These are phyloP conservation scores for Cordyceps farinosa DNA, from an alignment of 2,329 filamentous ascomycete species.

Conservation along the genomic window DNA sequence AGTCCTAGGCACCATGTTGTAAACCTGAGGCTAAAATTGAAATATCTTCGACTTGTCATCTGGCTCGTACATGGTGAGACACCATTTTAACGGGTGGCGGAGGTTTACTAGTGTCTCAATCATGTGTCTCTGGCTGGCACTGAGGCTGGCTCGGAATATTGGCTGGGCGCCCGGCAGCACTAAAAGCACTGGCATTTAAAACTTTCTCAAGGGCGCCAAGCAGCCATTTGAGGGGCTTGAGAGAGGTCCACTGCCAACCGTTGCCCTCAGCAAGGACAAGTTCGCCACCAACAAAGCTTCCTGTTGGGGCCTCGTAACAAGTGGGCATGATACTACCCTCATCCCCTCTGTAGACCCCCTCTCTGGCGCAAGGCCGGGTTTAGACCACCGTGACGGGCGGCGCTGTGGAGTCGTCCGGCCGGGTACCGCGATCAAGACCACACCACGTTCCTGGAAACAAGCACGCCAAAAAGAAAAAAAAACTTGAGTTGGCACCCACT, in stretches of 20 bases:
- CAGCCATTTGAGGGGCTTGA: not conserved
- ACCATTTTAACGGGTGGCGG: conserved; percentile 6
- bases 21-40: not conserved
- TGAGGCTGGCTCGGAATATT: conserved; percentile 4
- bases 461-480: not conserved
- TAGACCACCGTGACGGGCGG: conserved; percentile 3
- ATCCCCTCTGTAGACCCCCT: conserved; percentile 14
- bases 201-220: not conserved
- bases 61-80: conserved; percentile 1
- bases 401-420: conserved; percentile 16
- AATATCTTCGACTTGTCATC: not conserved
- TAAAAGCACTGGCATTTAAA: conserved; percentile 17
- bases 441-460: not conserved
- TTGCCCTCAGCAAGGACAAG: not conserved
- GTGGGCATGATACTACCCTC: not conserved
- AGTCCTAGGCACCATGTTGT: not conserved
- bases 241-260: not conserved
- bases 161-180: conserved; percentile 4
- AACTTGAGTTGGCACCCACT: not conserved
- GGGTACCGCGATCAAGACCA: conserved; percentile 12
- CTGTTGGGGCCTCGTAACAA: not conserved
- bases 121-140: conserved; percentile 13
- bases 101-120: conserved; percentile 2
- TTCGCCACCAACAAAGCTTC: not conserved
- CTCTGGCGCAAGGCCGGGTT: conserved; percentile 3